Percentiles rank a stretch among this genome's conserved stretches.
Evolutionary conservation across 306 rosid genomes (phyloP).

Genomic region (Acacia acuminata): DNA sequence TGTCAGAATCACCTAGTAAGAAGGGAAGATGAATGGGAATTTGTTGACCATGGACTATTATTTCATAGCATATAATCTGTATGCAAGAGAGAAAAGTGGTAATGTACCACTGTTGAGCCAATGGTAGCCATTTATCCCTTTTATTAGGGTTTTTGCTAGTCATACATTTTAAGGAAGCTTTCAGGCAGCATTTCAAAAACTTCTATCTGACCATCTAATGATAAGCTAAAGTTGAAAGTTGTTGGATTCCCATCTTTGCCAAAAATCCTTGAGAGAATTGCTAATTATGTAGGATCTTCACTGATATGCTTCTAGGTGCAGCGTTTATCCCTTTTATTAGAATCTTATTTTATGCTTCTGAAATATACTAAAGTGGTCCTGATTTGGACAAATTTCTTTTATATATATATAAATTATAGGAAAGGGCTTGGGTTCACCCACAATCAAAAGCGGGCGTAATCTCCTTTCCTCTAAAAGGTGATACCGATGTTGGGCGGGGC

Average conservation of each 20-base stretch:
- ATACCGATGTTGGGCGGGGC: too few species aligned
- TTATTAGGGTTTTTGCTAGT: too few species aligned
- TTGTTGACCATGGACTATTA: neutral
- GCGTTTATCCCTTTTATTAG: too few species aligned
- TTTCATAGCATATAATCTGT: neutral
- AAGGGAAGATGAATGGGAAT: neutral
- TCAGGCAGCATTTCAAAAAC: too few species aligned
- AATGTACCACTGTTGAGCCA: neutral
- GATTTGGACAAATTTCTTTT: neutral
- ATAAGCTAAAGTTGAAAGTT: too few species aligned
- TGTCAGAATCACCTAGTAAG: neutral
- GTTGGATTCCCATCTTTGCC: neutral
- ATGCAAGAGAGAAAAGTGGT: neutral
- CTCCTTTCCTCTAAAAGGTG: too few species aligned
- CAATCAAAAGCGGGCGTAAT: too few species aligned
- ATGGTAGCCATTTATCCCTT: neutral
- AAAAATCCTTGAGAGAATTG: neutral
- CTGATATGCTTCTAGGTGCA: neutral
- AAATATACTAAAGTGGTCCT: neutral
- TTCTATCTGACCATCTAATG: too few species aligned
- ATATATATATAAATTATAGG: too few species aligned
- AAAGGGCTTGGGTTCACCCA: too few species aligned
- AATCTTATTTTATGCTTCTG: neutral
- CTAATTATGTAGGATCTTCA: neutral
- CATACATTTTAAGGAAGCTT: too few species aligned